Evolutionary conservation across 2,329 filamentous ascomycete species (phyloP).

Genomic region (Fusarium sp.): DNA sequence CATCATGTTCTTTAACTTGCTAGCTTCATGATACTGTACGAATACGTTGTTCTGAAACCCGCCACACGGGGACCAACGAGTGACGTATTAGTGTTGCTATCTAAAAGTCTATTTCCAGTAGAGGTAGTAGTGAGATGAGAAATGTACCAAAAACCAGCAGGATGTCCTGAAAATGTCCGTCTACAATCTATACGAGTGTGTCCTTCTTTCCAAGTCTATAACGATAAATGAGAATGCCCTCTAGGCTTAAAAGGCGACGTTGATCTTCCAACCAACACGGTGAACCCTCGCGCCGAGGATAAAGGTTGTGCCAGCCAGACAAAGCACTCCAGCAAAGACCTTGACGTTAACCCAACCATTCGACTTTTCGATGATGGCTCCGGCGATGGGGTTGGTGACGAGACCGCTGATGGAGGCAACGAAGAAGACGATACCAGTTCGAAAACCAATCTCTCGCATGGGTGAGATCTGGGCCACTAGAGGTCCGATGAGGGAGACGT

Average conservation of each 20-base stretch:
- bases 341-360: conserved; percentile 52
- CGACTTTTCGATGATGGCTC: conserved; percentile 52
- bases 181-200: background rate
- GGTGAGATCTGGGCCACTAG: conserved; percentile 55
- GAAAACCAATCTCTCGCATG: conserved; percentile 45
- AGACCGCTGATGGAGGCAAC: conserved; percentile 68
- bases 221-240: background rate
- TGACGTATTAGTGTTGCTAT: background rate
- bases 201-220: background rate
- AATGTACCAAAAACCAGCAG: background rate
- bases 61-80: background rate
- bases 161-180: background rate
- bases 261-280: conserved; percentile 32
- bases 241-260: conserved; percentile 3
- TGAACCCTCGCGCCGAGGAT: conserved; percentile 21
- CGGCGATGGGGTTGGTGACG: conserved; percentile 68
- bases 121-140: background rate
- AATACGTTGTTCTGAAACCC: background rate
- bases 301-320: conserved; percentile 23
- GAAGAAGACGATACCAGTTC: conserved; percentile 59
- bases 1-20: too few relatives aligned
- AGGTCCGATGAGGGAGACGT: conserved; percentile 53
- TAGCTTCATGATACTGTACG: too few relatives aligned
- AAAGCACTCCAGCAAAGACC: conserved; percentile 48
- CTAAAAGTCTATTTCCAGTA: background rate